Percentiles rank a stretch among this genome's conserved stretches.
These are phyloP conservation scores for Tolypocladium nubicola DNA, from an alignment of 2,329 filamentous ascomycete genomes.

Conservation along the genomic window DNA sequence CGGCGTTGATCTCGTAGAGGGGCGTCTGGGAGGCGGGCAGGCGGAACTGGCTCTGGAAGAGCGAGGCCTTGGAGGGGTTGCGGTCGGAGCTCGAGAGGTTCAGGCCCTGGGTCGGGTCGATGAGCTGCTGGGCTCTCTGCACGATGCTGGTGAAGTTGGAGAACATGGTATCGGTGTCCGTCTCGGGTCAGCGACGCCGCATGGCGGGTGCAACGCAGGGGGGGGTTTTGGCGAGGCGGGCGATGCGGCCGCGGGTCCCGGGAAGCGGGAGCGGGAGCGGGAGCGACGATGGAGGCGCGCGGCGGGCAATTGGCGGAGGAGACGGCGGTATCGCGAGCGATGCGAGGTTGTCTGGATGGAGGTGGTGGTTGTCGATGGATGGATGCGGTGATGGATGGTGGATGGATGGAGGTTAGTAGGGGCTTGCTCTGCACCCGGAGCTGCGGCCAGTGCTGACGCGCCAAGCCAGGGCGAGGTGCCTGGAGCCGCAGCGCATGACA, in stretches of 20 bases:
- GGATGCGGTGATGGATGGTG: background rate
- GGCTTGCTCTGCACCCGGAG: background rate
- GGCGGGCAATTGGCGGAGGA: background rate
- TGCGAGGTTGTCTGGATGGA: background rate
- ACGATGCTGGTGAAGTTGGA: slow-evolving; percentile 66
- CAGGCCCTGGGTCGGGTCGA: slow-evolving; percentile 75
- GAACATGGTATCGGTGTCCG: slow-evolving; percentile 37
- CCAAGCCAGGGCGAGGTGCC: background rate
- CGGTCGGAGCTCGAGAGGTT: slow-evolving; percentile 63
- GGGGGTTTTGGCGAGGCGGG: background rate
- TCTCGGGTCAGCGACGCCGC: slow-evolving; percentile 24
- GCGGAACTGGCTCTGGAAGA: slow-evolving; percentile 95
- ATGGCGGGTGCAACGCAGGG: slow-evolving; percentile 18
- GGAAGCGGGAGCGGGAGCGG: background rate
- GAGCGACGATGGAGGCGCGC: background rate
- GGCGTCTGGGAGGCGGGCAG: slow-evolving; percentile 87
- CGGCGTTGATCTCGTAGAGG: slow-evolving; percentile 90
- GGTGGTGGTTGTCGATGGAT: background rate
- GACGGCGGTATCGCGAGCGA: background rate
- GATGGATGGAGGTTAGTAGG: background rate
- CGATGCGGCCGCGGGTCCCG: background rate
- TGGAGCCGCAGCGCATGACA: background rate
- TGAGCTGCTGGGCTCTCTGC: slow-evolving; percentile 90
- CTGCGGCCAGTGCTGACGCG: background rate
- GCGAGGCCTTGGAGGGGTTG: slow-evolving; percentile 78